phyloP scores from a whole-genome alignment of 2,329 filamentous ascomycete genomes.

The Trichoderma asperellum region DNA sequence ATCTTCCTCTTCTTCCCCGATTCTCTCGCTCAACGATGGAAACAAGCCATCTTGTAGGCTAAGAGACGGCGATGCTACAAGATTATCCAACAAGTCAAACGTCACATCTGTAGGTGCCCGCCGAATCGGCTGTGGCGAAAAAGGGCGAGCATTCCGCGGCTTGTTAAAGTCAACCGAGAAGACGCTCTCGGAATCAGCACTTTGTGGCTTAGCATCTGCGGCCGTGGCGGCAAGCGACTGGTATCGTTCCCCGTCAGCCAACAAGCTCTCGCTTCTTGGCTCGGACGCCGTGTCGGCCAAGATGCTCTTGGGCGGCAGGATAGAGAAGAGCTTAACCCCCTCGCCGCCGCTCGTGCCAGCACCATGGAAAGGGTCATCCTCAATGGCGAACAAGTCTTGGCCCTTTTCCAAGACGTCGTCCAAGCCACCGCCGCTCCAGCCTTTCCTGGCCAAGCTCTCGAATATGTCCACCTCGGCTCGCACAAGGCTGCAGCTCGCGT shows the following conservation, averaged over 20 bases:
- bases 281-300: slow-evolving; percentile 56
- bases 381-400: slow-evolving; percentile 61
- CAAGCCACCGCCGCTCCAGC: slow-evolving; percentile 68
- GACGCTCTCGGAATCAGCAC: slow-evolving; percentile 54
- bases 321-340: slow-evolving; percentile 62
- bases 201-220: slow-evolving; percentile 34
- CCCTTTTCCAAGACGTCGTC: slow-evolving; percentile 69
- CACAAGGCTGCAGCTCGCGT: slow-evolving; percentile 67
- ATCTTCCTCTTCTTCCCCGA: slow-evolving; percentile 26
- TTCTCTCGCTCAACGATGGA: slow-evolving; percentile 28
- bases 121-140: slow-evolving; percentile 60
- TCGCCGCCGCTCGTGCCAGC: slow-evolving; percentile 42
- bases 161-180: slow-evolving; percentile 59
- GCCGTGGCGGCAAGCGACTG: slow-evolving; percentile 60
- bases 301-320: slow-evolving; percentile 66
- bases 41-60: slow-evolving; percentile 26
- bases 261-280: slow-evolving; percentile 53
- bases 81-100: slow-evolving; percentile 43
- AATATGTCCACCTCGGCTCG: slow-evolving; percentile 72
- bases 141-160: slow-evolving; percentile 59
- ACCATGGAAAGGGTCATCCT: slow-evolving; percentile 42
- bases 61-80: slow-evolving; percentile 28
- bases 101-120: slow-evolving; percentile 48
- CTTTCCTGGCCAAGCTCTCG: slow-evolving; percentile 67
- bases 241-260: slow-evolving; percentile 57